Percentiles rank a stretch among this genome's conserved stretches.
These are phyloP conservation scores for Paecilomyces niveus DNA, from an alignment of 2,329 filamentous ascomycete species.

Conservation along the genomic window DNA sequence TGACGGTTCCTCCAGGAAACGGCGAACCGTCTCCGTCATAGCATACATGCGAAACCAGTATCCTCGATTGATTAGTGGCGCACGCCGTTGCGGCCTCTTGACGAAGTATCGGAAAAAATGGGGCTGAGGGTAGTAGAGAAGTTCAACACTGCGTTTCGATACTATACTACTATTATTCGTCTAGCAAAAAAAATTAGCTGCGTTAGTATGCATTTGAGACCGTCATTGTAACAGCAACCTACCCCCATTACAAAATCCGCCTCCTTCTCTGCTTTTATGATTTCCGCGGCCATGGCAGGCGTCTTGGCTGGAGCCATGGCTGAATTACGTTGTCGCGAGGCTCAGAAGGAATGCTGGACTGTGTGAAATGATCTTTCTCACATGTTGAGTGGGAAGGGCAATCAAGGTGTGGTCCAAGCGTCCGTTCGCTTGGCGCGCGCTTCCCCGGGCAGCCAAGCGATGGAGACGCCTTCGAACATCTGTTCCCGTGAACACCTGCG, in stretches of 20 bases:
- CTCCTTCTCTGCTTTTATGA: slow-evolving; percentile 31
- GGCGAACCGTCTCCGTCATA: slow-evolving; percentile 64
- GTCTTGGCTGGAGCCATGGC: slow-evolving; percentile 1
- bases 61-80: slow-evolving; percentile 84
- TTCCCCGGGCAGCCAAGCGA: slow-evolving; percentile 5
- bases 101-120: slow-evolving; percentile 88
- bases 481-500: background rate
- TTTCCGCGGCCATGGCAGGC: slow-evolving; percentile 10
- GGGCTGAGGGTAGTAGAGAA: slow-evolving; percentile 71
- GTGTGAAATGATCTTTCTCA: background rate
- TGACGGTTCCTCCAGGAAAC: slow-evolving; percentile 58
- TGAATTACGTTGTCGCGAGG: background rate
- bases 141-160: slow-evolving; percentile 88
- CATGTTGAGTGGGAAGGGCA: slow-evolving; percentile 5
- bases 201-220: background rate
- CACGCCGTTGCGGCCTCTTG: slow-evolving; percentile 69
- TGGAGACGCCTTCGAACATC: slow-evolving; percentile 1
- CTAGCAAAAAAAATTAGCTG: slow-evolving; percentile 29
- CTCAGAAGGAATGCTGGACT: background rate
- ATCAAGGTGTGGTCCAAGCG: slow-evolving; percentile 36
- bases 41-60: slow-evolving; percentile 82
- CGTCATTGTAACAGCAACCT: slow-evolving; percentile 16
- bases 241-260: slow-evolving; percentile 50
- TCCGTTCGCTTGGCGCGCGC: slow-evolving; percentile 23
- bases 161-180: slow-evolving; percentile 91